Percentiles rank a stretch among this genome's conserved stretches.
These are phyloP conservation scores for Lachancea sp. DNA, from an alignment of 805 yeast species.

Conservation along the genomic window DNA sequence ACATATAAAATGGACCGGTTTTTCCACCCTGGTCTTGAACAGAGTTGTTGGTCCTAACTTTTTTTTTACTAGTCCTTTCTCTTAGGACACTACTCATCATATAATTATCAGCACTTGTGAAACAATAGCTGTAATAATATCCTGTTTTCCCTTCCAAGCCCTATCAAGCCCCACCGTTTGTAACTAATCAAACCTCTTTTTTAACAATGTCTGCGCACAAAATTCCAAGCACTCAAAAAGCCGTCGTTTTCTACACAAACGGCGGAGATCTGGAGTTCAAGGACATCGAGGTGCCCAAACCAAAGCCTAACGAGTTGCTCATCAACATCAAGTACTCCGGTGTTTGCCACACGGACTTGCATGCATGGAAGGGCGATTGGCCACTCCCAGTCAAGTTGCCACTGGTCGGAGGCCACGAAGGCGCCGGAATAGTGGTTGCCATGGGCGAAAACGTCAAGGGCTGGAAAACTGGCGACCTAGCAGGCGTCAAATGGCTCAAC, in stretches of 20 bases:
- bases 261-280: slow-evolving; percentile 60
- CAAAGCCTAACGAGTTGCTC: slow-evolving; percentile 70
- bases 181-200: not conserved
- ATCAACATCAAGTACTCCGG: slow-evolving; percentile 83
- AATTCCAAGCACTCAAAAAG: slow-evolving; percentile 66
- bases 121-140: too few relatives aligned
- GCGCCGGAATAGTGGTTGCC: slow-evolving; percentile 62
- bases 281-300: slow-evolving; percentile 75
- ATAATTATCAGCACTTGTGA: too few relatives aligned
- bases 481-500: slow-evolving; percentile 63
- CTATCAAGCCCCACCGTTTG: too few relatives aligned
- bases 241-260: slow-evolving; percentile 57
- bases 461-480: slow-evolving; percentile 56
- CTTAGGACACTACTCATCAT: too few relatives aligned
- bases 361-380: slow-evolving; percentile 95
- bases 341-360: slow-evolving; percentile 90
- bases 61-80: too few relatives aligned
- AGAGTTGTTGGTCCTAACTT: too few relatives aligned
- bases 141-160: too few relatives aligned
- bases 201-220: not conserved
- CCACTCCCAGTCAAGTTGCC: slow-evolving; percentile 60
- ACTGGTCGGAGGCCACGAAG: slow-evolving; percentile 64
- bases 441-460: slow-evolving; percentile 50
- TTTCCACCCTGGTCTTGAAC: too few relatives aligned
- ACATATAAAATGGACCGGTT: too few relatives aligned